These are phyloP conservation scores for Fomitopsis pinicola DNA, from an alignment of 1,284 basidiomycete species.

Conservation along the genomic window DNA sequence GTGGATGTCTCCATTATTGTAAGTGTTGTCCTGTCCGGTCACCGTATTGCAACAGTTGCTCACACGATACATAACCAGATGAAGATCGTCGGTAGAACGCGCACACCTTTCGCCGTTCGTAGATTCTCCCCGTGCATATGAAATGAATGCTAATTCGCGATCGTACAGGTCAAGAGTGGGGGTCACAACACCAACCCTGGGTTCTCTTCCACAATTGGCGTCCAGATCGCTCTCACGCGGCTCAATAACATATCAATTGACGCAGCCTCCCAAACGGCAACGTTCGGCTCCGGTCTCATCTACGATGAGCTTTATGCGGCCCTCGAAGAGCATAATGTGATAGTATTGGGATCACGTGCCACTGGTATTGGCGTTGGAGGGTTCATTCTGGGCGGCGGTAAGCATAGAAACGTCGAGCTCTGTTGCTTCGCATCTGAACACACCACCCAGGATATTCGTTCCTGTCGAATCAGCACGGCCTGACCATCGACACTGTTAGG, in stretches of 20 bases:
- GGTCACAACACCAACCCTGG: constrained; percentile 43
- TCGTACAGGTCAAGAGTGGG: constrained; percentile 41
- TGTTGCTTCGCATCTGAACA: no score
- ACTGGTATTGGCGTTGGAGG: constrained; percentile 39
- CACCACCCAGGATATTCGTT: constrained; percentile 33
- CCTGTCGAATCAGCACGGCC: constrained; percentile 37
- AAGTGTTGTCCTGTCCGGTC: no score
- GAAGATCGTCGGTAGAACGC: constrained; percentile 35
- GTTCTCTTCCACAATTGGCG: constrained; percentile 48
- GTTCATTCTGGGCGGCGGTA: constrained; percentile 42
- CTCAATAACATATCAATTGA: constrained; percentile 38
- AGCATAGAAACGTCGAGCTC: not conserved
- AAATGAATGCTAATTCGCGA: not conserved
- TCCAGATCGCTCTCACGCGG: constrained; percentile 45
- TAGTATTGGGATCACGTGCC: constrained; percentile 42
- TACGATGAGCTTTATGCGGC: constrained; percentile 46
- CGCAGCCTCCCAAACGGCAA: constrained; percentile 26
- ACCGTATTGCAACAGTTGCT: not conserved
- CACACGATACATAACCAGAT: constrained; percentile 24
- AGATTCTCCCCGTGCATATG: no score
- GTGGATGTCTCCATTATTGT: not conserved
- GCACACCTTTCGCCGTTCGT: constrained; percentile 36
- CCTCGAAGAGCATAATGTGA: constrained; percentile 32
- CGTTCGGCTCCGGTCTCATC: constrained; percentile 42
- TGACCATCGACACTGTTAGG: constrained; percentile 41